Base-by-base conservation (phyloP, 352 stramenopile species). In the Peronospora belbahrii region DNA sequence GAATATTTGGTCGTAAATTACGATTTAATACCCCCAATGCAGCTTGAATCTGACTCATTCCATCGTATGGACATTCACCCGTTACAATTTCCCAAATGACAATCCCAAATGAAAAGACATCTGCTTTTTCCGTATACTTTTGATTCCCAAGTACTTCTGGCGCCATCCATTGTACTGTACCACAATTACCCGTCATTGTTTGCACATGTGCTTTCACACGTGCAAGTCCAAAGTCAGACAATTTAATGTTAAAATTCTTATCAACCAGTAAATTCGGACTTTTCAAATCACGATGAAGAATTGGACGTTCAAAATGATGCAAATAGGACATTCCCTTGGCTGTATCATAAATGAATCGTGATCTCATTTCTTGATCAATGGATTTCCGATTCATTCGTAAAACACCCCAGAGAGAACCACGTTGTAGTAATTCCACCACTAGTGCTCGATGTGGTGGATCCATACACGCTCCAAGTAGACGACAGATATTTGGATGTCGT, bases 401-500 rank as follows among this genome's bases (percentile, higher is more conserved):
- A 20, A 96, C 85, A 41, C 95, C 87, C 85, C 87, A 98, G 2
- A 97, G 57, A 2, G 83, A 97, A 11, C 91, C 91, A 19, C 92
- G 83, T 15, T 83, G 82, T 37, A 95, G 74, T 2, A 96, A 65
- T 61, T 98, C 92, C 9, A 95, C 96, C 9, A 98, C 74, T 7
- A 98, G 89, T 7, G 85, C 88, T n/a, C 90, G 71, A 59, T 98
- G 87, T 2, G 88, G 88, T 20, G 91, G 85, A n/a, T 94, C 71
- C 48, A 97, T 81, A 63, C 89, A 97, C 22, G 89, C 92, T 17
- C 91, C 93, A 52, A 98, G 87, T 50, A 97, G 87, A 2, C 97
- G 67, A 56, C 94, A 97, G 49, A 98, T 96, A 67, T 97, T 98
- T 4, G 95, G 94, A 65, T 98, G 94, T 13, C 74, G 66, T 61